phyloP scores from a whole-genome alignment of 116 monocot genomes.

The Dioscorea cayenensis region DNA sequence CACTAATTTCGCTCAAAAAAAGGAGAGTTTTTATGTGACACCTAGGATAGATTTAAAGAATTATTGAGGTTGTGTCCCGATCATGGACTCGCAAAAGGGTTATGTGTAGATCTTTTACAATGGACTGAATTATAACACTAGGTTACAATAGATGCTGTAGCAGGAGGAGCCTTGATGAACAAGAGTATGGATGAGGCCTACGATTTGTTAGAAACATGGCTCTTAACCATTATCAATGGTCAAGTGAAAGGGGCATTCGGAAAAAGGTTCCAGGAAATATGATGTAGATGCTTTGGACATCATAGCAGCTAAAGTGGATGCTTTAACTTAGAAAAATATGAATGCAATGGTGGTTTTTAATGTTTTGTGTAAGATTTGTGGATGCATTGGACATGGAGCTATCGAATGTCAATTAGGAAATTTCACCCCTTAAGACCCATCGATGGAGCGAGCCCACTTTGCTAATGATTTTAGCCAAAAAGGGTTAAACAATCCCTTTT shows the following conservation, averaged over 20 bases:
- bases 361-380: neutral
- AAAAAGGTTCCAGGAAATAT: neutral
- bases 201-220: neutral
- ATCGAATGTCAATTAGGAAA: too few species aligned
- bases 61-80: too few species aligned
- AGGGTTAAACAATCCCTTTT: too few species aligned
- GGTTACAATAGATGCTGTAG: neutral
- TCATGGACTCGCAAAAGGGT: too few species aligned
- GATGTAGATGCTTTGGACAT: neutral
- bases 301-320: neutral
- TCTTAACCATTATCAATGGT: neutral
- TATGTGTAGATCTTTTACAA: too few species aligned
- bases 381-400: neutral
- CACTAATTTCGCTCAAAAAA: too few species aligned
- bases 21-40: too few species aligned
- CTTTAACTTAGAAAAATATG: neutral
- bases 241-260: too few species aligned
- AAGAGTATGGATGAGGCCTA: neutral
- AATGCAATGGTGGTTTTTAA: neutral
- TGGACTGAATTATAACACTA: too few species aligned
- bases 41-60: too few species aligned
- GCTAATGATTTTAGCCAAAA: neutral
- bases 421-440: neutral
- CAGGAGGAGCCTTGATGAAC: neutral
- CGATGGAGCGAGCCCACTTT: neutral